Evolutionary conservation across 140 eudicot species (phyloP), one percentile per base, ranked within the genome.

Genomic region (Bidens hawaiensis): DNA sequence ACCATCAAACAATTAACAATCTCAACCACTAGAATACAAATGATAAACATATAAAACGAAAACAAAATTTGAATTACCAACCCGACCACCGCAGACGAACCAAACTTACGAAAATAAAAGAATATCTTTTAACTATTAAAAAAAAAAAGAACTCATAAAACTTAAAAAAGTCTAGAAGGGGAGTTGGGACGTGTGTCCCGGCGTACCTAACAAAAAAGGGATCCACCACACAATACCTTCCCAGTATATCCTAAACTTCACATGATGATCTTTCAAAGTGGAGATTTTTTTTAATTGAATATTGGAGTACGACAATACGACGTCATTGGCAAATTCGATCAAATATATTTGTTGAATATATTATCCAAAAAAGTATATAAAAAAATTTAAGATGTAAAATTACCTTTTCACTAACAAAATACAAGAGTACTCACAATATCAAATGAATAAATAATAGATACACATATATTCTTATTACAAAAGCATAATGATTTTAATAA

Each of bases 191-290:
- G 22, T 49, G 22, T 49, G 56, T 49, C 56, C 57, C 30, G 15
- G 16, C 16, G 30, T 50, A 50, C 57, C 57, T 50, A 50, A 50
- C 57, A 22, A 22, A 21, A 50, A 50, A 50, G 57, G 22, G 57
- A 50, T 22, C 31, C 31, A n/a, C n/a, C n/a, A 50, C 17, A 50
- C 30, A 22, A 50, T 11, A 23, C 57, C 57, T 22, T 50, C 17
- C 57, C 31, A 11, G 12, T 50, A 50, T 50, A 50, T 50, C 30
- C 57, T 21, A 23, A 50, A 50, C 57, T 3, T 50, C 57, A 50
- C 57, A 50, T 50, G 57, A n/a, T n/a, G 23, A 26, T 23, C 30
- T 50, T 48, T 50, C 57, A 11, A 50, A 24, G 57, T 50, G 57
- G 28, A 50, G 57, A 15, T 46, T 22, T 7, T 50, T 22, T 50